phyloP scores from a whole-genome alignment of 1,284 basidiomycete species.

The Cryptococcus wingfieldii region DNA sequence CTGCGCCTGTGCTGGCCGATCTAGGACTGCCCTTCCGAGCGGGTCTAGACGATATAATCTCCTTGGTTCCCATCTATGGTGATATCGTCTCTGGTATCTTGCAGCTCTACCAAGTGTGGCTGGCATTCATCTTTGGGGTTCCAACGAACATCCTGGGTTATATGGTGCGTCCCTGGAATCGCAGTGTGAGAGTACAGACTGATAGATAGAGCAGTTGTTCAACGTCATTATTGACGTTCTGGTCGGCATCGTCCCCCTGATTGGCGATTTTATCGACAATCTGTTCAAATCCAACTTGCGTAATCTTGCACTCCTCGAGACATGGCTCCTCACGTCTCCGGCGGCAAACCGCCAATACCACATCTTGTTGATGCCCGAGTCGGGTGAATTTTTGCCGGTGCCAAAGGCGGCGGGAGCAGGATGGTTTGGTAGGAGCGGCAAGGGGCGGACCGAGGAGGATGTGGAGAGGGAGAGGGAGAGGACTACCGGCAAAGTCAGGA shows the following conservation, averaged over 20 bases:
- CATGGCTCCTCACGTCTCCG: conserved; percentile 35
- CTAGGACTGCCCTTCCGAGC: conserved; percentile 48
- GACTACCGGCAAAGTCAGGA: conserved; percentile 27
- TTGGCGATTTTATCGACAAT: conserved; percentile 49
- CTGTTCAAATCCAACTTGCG: conserved; percentile 49
- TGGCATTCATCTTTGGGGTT: conserved; percentile 45
- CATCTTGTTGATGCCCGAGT: conserved; percentile 48
- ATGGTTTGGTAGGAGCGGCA: conserved; percentile 22
- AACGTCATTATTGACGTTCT: conserved; percentile 43
- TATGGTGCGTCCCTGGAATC: conserved; percentile 36
- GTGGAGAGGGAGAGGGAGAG: conserved; percentile 30
- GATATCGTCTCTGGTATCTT: conserved; percentile 44
- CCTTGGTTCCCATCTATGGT: conserved; percentile 47
- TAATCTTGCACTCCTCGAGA: conserved; percentile 44
- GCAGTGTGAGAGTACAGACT: background rate
- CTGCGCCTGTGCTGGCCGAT: conserved; percentile 45
- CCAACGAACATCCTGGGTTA: conserved; percentile 28
- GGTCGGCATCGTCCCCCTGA: conserved; percentile 44
- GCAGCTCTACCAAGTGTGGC: conserved; percentile 47
- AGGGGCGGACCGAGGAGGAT: conserved; percentile 12
- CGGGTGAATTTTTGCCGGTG: conserved; percentile 37
- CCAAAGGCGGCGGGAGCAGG: conserved; percentile 16
- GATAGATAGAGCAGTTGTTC: conserved; percentile 26
- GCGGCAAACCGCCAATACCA: conserved; percentile 29
- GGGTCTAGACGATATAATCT: conserved; percentile 49